These are phyloP conservation scores for Fusarium sp. DNA, from an alignment of 2,329 filamentous ascomycete species.

Conservation along the genomic window DNA sequence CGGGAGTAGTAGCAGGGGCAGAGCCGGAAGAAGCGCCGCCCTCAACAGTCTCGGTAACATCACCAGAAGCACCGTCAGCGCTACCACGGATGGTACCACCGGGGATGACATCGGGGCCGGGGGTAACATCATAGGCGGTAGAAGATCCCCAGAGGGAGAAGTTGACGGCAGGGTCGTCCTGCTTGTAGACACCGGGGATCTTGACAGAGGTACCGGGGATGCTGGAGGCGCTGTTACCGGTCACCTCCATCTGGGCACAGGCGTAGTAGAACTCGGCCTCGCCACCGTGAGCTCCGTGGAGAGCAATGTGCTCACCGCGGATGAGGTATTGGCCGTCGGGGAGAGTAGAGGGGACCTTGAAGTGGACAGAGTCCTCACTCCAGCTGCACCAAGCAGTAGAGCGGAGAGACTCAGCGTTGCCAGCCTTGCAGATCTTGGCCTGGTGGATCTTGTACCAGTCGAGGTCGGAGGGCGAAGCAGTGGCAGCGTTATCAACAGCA, in stretches of 20 bases:
- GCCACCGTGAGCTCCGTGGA: constrained; percentile 36
- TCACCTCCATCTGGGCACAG: constrained; percentile 36
- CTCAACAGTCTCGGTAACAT: constrained; percentile 17
- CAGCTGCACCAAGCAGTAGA: constrained; percentile 26
- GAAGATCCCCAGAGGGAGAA: constrained; percentile 19
- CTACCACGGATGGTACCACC: constrained; percentile 26
- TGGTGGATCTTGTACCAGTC: constrained; percentile 31
- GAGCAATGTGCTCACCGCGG: constrained; percentile 40
- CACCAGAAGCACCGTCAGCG: constrained; percentile 8
- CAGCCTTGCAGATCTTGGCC: constrained; percentile 21
- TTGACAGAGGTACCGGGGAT: constrained; percentile 23
- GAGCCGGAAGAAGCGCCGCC: constrained; percentile 8
- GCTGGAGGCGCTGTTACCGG: constrained; percentile 25
- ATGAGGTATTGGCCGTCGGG: constrained; percentile 32
- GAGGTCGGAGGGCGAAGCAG: constrained; percentile 1
- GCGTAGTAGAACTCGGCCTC: constrained; percentile 43
- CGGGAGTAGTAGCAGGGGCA: neutral
- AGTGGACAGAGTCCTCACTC: constrained; percentile 23
- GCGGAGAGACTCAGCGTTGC: constrained; percentile 15
- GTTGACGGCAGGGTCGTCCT: constrained; percentile 24
- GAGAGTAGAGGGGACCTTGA: constrained; percentile 26
- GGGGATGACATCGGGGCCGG: constrained; percentile 21
- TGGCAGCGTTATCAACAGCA: constrained; percentile 5
- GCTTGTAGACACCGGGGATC: constrained; percentile 27
- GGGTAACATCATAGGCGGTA: constrained; percentile 17